Percentiles rank a stretch among this genome's conserved stretches.
Evolutionary conservation across 768 basidiomycete genomes (phyloP).

Genomic region (Lanmaoa rubissima): DNA sequence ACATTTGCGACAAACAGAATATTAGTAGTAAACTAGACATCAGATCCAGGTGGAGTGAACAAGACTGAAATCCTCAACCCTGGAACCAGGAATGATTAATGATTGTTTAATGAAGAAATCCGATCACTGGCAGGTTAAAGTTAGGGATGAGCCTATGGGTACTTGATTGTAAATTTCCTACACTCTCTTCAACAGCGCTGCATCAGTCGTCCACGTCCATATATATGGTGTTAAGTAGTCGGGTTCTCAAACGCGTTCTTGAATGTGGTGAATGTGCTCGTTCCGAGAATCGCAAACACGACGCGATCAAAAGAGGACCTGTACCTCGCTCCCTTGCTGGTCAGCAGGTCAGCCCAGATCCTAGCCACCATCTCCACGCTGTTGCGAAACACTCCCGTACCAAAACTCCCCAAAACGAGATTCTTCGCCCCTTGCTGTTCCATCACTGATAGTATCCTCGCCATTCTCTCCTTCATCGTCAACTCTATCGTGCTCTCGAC

Average conservation of each 20-base stretch:
- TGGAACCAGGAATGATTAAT: no score
- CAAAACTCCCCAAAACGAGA: conserved; percentile 72
- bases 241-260: conserved; percentile 33
- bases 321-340: conserved; percentile 50
- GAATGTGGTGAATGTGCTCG: conserved; percentile 45
- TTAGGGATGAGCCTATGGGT: no score
- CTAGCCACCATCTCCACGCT: conserved; percentile 53
- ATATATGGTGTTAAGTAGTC: no score
- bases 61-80: no score
- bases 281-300: conserved; percentile 64
- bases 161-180: background rate
- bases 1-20: no score
- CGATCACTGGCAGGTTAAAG: no score
- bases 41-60: no score
- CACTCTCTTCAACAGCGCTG: background rate
- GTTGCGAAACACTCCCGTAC: conserved; percentile 77
- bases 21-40: no score
- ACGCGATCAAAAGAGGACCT: conserved; percentile 56
- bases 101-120: no score
- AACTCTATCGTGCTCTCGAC: conserved; percentile 43
- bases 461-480: conserved; percentile 72
- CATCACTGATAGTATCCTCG: conserved; percentile 61
- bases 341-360: conserved; percentile 64
- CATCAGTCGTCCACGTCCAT: background rate
- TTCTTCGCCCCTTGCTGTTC: conserved; percentile 57